Evolutionary conservation across 2,329 filamentous ascomycete species (phyloP), one percentile per base, ranked within the genome.

Genomic region (Gyromitra esculenta): DNA sequence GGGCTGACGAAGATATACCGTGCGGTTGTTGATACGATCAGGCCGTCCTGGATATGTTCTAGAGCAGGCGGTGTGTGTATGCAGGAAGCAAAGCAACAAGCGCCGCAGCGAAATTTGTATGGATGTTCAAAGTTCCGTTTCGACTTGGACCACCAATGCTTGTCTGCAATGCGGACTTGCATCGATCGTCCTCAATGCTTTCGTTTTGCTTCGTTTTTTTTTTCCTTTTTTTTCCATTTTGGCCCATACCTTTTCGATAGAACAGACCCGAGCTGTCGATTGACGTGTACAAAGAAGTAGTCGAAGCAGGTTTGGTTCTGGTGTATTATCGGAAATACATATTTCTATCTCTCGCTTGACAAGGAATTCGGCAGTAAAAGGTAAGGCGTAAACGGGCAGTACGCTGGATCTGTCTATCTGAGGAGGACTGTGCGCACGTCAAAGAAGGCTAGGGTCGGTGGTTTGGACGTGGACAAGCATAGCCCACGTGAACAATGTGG

Each of bases 41-140:
- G 77, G 78, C 77, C 52, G 77, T 79, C 37, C 68, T 78, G 41
- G 78, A 79, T 74, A 78, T 79, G 78, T 79, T 79, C 78, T 79
- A 79, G 68, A 67, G 66, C 66, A 70, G 66, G 62, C 74, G 68
- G 62, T 76, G 69, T 68, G 48, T 74, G 70, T 69, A 69, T 74
- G 70, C 64, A 76, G 41, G 62, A 57, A 50, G 69, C 31, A 72
- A 31, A 70, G 62, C 48, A 69, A 21, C 73, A 75, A 67, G 45
- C 70, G 74, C 75, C 71, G 64, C 75, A 75, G 65, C 52, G 69
- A 57, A 70, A 65, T 74, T 65, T 77, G 75, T 77, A 75, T 73
- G 70, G 74, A 73, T 68, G 25, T 74, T 45, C 45, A 67, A 18
- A 39, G 56, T 59, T 74, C 48, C 66, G 75, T 77, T 77, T 77